phyloP scores from a whole-genome alignment of 768 basidiomycete species.

The Pisolithus tinctorius region DNA sequence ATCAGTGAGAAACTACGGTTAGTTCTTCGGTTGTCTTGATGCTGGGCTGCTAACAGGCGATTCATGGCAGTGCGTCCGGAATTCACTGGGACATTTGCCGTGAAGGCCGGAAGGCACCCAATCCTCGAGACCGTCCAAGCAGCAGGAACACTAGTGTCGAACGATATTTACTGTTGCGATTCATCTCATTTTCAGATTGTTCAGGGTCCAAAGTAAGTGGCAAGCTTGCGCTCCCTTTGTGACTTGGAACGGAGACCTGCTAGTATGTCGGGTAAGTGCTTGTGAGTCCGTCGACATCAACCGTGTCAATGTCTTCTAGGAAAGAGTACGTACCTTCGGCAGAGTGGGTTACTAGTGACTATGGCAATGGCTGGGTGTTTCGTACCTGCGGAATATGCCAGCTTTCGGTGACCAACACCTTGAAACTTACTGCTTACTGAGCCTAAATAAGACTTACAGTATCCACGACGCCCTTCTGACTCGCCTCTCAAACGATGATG shows the following conservation, averaged over 20 bases:
- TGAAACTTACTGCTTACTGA: not conserved
- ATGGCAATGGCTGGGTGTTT: slow-evolving; percentile 91
- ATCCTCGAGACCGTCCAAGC: slow-evolving; percentile 70
- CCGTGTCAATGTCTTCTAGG: slow-evolving; percentile 33
- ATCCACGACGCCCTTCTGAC: slow-evolving; percentile 81
- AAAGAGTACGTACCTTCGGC: slow-evolving; percentile 90
- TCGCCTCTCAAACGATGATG: slow-evolving; percentile 90
- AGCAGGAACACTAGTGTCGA: slow-evolving; percentile 68
- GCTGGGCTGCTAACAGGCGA: not conserved
- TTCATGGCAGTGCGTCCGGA: slow-evolving; percentile 72
- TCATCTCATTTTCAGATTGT: slow-evolving; percentile 86
- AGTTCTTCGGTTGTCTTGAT: not conserved
- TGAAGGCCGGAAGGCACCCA: slow-evolving; percentile 87
- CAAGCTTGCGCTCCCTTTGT: not conserved
- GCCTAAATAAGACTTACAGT: slow-evolving; percentile 28
- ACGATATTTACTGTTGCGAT: slow-evolving; percentile 85
- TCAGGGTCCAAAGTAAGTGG: slow-evolving; percentile 78
- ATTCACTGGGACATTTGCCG: slow-evolving; percentile 82
- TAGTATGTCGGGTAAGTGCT: slow-evolving; percentile 53
- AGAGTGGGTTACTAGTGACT: slow-evolving; percentile 74
- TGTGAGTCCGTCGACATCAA: not conserved
- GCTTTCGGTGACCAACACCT: slow-evolving; percentile 52
- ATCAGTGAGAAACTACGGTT: slow-evolving; percentile 48
- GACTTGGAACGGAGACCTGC: not conserved
- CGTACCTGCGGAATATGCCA: slow-evolving; percentile 91